Conservation (phyloP, 805 yeast species). For the Dipodascopsis uninucleata region DNA sequence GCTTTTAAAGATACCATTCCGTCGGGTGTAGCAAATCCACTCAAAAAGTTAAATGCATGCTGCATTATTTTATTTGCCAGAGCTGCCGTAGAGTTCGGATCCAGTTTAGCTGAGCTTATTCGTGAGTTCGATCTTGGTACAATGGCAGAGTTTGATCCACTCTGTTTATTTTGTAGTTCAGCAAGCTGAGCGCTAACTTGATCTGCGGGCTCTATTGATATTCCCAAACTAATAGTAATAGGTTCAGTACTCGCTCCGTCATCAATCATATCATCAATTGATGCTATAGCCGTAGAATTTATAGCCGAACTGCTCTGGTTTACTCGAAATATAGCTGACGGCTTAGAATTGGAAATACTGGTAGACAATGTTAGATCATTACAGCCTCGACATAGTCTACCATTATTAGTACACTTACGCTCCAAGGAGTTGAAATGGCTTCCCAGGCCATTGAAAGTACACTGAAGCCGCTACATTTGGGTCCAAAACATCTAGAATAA, state of each 20-base stretch:
- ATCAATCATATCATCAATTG: slow-evolving; percentile 49
- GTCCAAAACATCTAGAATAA: slow-evolving; percentile 43
- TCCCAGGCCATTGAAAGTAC: slow-evolving; percentile 74
- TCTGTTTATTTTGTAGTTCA: slow-evolving; percentile 39
- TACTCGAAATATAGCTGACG: slow-evolving; percentile 86
- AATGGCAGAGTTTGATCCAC: slow-evolving; percentile 32
- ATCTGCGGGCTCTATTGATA: slow-evolving; percentile 78
- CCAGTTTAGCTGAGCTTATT: slow-evolving; percentile 37
- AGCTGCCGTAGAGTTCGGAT: slow-evolving; percentile 49
- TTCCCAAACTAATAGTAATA: slow-evolving; percentile 58
- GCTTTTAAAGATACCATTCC: slow-evolving; percentile 84
- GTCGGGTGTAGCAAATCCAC: slow-evolving; percentile 75
- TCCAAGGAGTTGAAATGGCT: slow-evolving; percentile 40
- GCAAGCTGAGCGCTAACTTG: slow-evolving; percentile 60
- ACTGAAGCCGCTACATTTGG: slow-evolving; percentile 74
- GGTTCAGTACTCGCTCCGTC: slow-evolving; percentile 40
- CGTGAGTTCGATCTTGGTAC: slow-evolving; percentile 31
- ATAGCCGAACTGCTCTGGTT: slow-evolving; percentile 42
- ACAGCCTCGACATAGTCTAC: slow-evolving; percentile 41
- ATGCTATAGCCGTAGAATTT: slow-evolving; percentile 30
- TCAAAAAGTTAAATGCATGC: slow-evolving; percentile 85
- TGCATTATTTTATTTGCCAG: slow-evolving; percentile 85
- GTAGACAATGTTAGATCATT: neutral
- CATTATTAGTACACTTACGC: slow-evolving; percentile 44
- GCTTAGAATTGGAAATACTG: slow-evolving; percentile 51